Conservation (phyloP, 2,329 filamentous ascomycete species). For the Claviceps sp. region DNA sequence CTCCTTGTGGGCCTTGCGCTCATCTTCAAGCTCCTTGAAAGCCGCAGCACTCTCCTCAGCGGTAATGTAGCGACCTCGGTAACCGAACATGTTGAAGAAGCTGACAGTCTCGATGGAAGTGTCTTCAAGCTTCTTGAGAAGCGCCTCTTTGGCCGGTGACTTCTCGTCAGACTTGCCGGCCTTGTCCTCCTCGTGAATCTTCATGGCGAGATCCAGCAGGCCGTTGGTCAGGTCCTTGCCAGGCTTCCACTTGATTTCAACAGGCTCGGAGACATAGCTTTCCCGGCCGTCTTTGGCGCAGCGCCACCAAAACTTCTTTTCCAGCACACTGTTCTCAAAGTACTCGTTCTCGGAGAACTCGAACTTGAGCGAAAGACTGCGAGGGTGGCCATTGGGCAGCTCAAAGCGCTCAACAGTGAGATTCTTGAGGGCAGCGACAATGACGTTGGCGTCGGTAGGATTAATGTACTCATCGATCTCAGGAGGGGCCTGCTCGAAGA, state of each 20-base stretch:
- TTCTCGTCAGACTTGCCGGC: constrained; percentile 28
- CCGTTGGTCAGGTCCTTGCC: constrained; percentile 74
- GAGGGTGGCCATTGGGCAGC: constrained; percentile 62
- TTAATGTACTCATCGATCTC: constrained; percentile 85
- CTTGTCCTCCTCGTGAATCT: constrained; percentile 49
- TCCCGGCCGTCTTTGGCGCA: constrained; percentile 53
- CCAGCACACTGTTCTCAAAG: constrained; percentile 64
- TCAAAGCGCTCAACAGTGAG: constrained; percentile 72
- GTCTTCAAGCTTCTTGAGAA: constrained; percentile 42
- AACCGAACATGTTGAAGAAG: constrained; percentile 89
- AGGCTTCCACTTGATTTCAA: constrained; percentile 72
- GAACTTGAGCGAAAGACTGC: constrained; percentile 64
- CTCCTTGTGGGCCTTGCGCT: constrained; percentile 32
- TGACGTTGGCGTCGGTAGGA: constrained; percentile 60
- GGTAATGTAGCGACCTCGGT: constrained; percentile 53
- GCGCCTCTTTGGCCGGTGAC: constrained; percentile 34
- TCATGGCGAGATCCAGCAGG: constrained; percentile 58
- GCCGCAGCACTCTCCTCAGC: constrained; percentile 58
- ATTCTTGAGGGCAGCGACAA: constrained; percentile 53
- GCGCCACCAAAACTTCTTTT: constrained; percentile 89
- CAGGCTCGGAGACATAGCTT: constrained; percentile 77
- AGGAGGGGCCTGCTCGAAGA: constrained; percentile 72
- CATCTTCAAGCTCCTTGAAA: constrained; percentile 45
- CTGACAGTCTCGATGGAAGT: constrained; percentile 53
- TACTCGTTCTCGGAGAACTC: constrained; percentile 70